These are phyloP conservation scores for Cyberlindnera bimundalis DNA, from an alignment of 805 yeast species.

Conservation along the genomic window DNA sequence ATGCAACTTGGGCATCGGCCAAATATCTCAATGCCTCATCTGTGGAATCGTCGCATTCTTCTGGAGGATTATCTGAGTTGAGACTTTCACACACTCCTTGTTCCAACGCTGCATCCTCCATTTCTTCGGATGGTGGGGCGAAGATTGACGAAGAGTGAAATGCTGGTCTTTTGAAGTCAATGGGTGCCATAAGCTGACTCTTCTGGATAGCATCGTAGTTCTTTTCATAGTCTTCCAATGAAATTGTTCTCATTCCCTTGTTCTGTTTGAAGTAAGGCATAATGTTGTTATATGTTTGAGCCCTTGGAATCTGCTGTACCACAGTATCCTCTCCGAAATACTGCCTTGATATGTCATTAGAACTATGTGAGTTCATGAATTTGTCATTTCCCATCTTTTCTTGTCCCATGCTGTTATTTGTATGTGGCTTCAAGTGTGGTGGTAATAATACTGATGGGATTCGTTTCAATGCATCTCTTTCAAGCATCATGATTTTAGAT, in stretches of 20 bases:
- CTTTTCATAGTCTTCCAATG: constrained; percentile 23
- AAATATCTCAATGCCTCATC: constrained; percentile 25
- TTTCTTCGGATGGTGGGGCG: constrained; percentile 6
- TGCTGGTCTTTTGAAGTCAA: neutral
- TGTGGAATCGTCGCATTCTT: constrained; percentile 16
- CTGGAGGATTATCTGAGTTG: neutral
- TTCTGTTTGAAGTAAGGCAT: constrained; percentile 15
- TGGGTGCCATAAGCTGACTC: neutral
- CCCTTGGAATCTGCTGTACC: constrained; percentile 24
- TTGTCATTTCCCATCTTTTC: constrained; percentile 2
- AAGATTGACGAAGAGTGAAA: neutral
- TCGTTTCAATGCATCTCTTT: constrained; percentile 27
- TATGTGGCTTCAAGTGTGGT: constrained; percentile 27
- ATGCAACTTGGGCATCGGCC: constrained; percentile 14
- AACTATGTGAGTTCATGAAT: constrained; percentile 4
- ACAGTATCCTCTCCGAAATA: constrained; percentile 12
- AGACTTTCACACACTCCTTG: neutral
- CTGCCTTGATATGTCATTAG: constrained; percentile 10
- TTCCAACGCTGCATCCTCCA: neutral
- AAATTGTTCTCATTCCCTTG: constrained; percentile 20
- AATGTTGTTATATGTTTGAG: constrained; percentile 15
- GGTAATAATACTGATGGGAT: constrained; percentile 27
- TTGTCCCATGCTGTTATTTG: constrained; percentile 2
- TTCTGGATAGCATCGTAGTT: constrained; percentile 12
- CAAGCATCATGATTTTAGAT: constrained; percentile 17